These are phyloP conservation scores for Leccinum barrowsii DNA, from an alignment of 768 basidiomycete genomes.

Conservation along the genomic window DNA sequence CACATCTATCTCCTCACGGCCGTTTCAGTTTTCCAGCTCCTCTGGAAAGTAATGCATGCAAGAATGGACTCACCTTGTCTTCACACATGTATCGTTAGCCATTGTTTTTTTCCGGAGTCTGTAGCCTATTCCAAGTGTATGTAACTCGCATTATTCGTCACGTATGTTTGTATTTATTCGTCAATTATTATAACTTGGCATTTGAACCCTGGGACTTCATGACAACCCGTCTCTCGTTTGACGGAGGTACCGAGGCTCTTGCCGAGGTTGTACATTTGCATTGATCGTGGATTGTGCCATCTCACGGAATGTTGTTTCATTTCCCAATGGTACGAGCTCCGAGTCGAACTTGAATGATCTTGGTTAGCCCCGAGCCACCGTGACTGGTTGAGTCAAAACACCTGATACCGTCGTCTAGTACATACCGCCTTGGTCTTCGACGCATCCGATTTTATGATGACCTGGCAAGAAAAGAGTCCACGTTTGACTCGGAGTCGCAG, in stretches of 20 bases:
- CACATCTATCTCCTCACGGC: conserved; percentile 8
- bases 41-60: conserved; percentile 51
- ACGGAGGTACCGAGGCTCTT: not conserved
- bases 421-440: not conserved
- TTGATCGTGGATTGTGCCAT: no score
- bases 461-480: not conserved
- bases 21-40: conserved; percentile 63
- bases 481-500: not conserved
- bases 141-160: conserved; percentile 22
- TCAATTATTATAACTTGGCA: not conserved
- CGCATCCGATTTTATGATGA: not conserved
- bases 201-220: not conserved
- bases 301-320: not conserved
- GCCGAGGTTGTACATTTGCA: not conserved
- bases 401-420: not conserved
- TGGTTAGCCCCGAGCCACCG: not conserved
- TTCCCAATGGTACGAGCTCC: not conserved
- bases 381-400: not conserved
- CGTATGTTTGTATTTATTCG: conserved; percentile 8
- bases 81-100: conserved; percentile 27
- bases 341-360: not conserved
- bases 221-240: not conserved
- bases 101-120: conserved; percentile 22
- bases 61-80: not conserved
- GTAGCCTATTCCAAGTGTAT: conserved; percentile 10